phyloP scores from a whole-genome alignment of 345 rosid genomes.

The Nephelium lappaceum region DNA sequence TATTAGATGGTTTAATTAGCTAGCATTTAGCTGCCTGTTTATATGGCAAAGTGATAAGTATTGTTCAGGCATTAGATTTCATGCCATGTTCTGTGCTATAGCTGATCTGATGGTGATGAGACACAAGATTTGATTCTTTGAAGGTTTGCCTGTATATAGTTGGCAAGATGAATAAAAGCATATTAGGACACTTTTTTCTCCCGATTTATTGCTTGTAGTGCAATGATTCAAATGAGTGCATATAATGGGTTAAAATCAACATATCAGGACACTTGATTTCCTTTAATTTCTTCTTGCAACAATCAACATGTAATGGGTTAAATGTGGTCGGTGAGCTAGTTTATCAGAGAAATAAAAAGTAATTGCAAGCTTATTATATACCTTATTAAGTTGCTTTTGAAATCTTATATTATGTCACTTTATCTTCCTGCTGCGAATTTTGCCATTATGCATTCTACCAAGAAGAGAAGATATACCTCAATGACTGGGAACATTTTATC shows the following conservation, averaged over 20 bases:
- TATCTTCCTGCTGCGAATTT: background rate
- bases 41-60: background rate
- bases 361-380: background rate
- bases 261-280: background rate
- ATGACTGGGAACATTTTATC: background rate
- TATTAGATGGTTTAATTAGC: background rate
- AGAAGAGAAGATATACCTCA: background rate
- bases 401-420: background rate
- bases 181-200: too few relatives aligned
- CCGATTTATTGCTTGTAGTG: too few relatives aligned
- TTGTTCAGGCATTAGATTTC: background rate
- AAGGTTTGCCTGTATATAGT: background rate
- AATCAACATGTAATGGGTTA: background rate
- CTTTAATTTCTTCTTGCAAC: background rate
- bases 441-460: background rate
- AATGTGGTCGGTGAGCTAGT: background rate
- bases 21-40: background rate
- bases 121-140: background rate
- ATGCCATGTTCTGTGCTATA: background rate
- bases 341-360: background rate
- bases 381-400: background rate
- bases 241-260: too few relatives aligned
- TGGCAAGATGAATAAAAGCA: background rate
- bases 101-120: background rate
- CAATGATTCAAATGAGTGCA: too few relatives aligned